Base-by-base conservation (phyloP, 179 eudicot species). In the Nepenthes alata region DNA sequence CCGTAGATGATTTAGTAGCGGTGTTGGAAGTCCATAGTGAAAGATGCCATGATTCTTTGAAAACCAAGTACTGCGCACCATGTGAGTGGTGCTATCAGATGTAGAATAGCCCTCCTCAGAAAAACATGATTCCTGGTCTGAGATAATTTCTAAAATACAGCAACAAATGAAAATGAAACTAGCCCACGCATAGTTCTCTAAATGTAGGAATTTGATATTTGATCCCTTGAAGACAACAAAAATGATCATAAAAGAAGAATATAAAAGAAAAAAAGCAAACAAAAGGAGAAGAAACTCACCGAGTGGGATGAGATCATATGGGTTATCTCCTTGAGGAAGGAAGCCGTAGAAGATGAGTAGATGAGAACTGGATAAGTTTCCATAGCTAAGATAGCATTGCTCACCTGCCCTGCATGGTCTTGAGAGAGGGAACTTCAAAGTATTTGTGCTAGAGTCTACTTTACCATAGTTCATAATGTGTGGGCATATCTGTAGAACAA, bases 31-130 rank as follows among this genome's bases (percentile, higher is more conserved):
- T 51, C 98, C 89, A 72, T 93, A 93, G 66, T 83, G 61, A 59
- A 87, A 82, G 57, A 87, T 75, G 16, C 58, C 83, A 58, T 76
- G 78, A 65, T 83, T 75, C 70, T 75, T 71, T 4, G 98, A 83
- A 62, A 87, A 73, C 97, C 95, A 93, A 59, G 97, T 83, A 49
- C 86, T 91, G 37, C 98, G 84, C 62, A 90, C 87, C 95, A 93
- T 82, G 74, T 93, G 91, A 61, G 73, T 69, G 57, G 75, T 67
- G 75, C 72, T 79, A 66, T 74, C 70, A 67, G 73, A 66, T 53
- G 65, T 14, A 37, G 67, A 59, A 63, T 37, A 4, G 57, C 61
- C 72, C 51, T 74, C 72, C 58, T 68, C 79, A 36, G 59, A 57
- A 59, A 60, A 55, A 66, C 55, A 52, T 59, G 62, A 71, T 58